Evolutionary conservation across 306 rosid species (phyloP), one percentile per base, ranked within the genome.

Genomic region (Dalbergia cochinchinensis): DNA sequence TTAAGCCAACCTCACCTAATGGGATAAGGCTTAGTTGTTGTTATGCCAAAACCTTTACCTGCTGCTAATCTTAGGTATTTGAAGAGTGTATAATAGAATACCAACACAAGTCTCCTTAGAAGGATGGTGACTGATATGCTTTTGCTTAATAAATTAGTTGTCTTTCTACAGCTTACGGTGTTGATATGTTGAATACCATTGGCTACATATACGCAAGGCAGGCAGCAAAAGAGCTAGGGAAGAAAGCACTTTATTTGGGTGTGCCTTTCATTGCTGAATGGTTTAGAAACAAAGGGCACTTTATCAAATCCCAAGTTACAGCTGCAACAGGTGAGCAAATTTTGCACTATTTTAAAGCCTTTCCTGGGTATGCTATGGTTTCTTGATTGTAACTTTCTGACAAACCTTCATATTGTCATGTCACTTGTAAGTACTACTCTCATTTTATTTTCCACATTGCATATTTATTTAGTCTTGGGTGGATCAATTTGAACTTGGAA

Each of bases 251-350:
- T 63, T 95, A 85, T 88, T 80, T 95, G 86, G 99, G 98, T 11
- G 96, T 95, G 78, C 99, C 99, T 70, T 95, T 95, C 85, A 65
- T 95, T 81, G 99, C 99, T 15, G 99, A 95, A 83, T 95, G 99
- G 99, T 95, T 91, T 85, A 90, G 99, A 86, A 92, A 95, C 90
- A 95, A 95, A 86, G 99, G 99, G 74, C 99, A 95, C 86, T 91
- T 90, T 75, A 91, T 95, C 79, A 95, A 93, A 80, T 95, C 99
- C 82, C 99, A 95, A 83, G 99, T 95, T 74, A 92, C 99, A 71
- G 99, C 99, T 18, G 99, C 99, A 66, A 95, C 99, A 80, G 99
- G 99, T 94, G 76, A 85, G 87, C 66, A 45, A 45, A 65, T 65
- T 69, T 69, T 83, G 42, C 65, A 41, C 58, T 69, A 41, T 39